Percentiles rank a stretch among this genome's conserved stretches.
phyloP scores from a whole-genome alignment of 441 rosid genomes.

The Dalechampia spathulata region DNA sequence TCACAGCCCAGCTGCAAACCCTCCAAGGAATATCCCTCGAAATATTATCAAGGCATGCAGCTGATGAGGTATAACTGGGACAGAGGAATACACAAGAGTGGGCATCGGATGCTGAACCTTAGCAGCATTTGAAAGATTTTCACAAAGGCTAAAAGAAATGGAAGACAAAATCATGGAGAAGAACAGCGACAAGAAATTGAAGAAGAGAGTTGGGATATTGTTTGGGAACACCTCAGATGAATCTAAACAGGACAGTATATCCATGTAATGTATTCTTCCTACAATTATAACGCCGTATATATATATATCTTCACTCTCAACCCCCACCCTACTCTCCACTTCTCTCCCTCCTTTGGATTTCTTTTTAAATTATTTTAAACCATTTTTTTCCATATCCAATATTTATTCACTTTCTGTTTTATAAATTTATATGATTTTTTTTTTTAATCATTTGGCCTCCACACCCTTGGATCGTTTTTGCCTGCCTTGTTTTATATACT shows the following conservation, averaged over 20 bases:
- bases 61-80: slow-evolving; percentile 78
- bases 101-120: slow-evolving; percentile 63
- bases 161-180: slow-evolving; percentile 42
- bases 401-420: no score
- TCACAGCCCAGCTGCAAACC: slow-evolving; percentile 72
- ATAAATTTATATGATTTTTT: no score
- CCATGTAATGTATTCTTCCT: slow-evolving; percentile 30
- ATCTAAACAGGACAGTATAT: slow-evolving; percentile 57
- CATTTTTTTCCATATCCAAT: no score
- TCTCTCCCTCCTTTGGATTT: no score
- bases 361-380: no score
- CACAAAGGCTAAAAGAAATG: slow-evolving; percentile 39
- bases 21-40: slow-evolving; percentile 75
- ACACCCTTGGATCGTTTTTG: no score
- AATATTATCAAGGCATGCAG: slow-evolving; percentile 61
- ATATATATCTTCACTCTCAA: no score
- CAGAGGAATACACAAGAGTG: slow-evolving; percentile 58
- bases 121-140: slow-evolving; percentile 52
- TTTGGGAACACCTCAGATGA: slow-evolving; percentile 55
- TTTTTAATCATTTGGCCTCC: no score
- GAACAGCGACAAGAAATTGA: slow-evolving; percentile 49
- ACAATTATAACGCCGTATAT: not conserved
- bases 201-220: slow-evolving; percentile 71
- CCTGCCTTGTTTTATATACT: no score
- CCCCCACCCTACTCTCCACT: no score